Evolutionary conservation across 2,329 filamentous ascomycete genomes (phyloP), one percentile per base, ranked within the genome.

Genomic region (Aspergillus hortae): DNA sequence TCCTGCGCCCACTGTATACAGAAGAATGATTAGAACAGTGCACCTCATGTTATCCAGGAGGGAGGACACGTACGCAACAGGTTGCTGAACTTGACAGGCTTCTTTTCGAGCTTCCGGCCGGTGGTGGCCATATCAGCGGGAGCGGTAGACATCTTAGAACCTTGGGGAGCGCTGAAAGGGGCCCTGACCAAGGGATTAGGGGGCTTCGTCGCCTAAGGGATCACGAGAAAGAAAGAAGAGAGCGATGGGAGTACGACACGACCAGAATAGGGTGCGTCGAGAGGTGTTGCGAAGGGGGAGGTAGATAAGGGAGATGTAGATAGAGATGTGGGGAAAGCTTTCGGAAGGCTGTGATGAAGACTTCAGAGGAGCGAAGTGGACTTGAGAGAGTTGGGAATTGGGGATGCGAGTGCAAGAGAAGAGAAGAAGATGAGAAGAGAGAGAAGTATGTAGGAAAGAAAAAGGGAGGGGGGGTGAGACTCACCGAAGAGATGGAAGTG

Each of bases 41-140:
- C 23, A 30, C 12, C 15, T 45, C 10, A 40, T 11, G 44, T 17
- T 25, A 27, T 43, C 21, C 23, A 32, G 33, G 30, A 43, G 10
- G 36, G 42, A 38, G 35, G 42, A 35, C 35, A 79, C 80, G 70
- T 69, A 83, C 80, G 85, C 69, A 99, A 81, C 83, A 99, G 77
- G 80, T 99, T 99, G 81, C 91, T 96, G 83, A 97, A 97, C 85
- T 96, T 97, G 84, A 99, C 84, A 62, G 94, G 94, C 85, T 97
- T 97, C 89, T 97, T 97, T 87, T 96, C 92, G 73, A 95, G 79
- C 75, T 74, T 77, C 73, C 78, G 74, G 72, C 77, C 76, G 38
- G 44, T 32, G 74, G 76, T 69, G 70, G 76, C 72, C 72, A 74
- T 66, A 61, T 75, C 74, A 64, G 80, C 75, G 67, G 81, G 65